Evolutionary conservation across 1,139 yeast genomes (phyloP), one percentile per base, ranked within the genome.

Genomic region (Nakaseomyces delphensis): DNA sequence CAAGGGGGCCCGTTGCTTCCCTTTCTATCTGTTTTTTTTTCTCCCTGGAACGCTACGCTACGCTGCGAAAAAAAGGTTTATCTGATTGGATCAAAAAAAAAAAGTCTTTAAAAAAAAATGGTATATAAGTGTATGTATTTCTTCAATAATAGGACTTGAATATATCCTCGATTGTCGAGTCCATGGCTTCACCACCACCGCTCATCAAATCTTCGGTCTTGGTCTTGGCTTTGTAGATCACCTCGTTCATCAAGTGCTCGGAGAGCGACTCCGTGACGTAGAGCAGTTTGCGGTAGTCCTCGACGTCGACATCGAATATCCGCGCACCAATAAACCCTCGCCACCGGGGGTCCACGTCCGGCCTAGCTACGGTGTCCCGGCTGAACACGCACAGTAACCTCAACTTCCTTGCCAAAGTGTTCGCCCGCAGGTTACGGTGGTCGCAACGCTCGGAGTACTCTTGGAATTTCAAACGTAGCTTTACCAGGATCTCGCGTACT

Each of bases 201-300:
- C 13, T 33, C 37, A 21, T 33, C 11, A 9, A 31, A 8, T 31
- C 35, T 6, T 16, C 14, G 9, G 35, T 9, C n/a, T 31, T 33
- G n/a, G 14, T 13, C 13, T 33, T 33, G 13, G 27, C 4, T 19
- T 33, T 21, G n/a, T 10, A 33, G 4, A 33, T 21, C 8, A 33
- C 37, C 9, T 20, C 25, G 11, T 33, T 33, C 37, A 33, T 33
- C 18, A 33, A 14, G 13, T 33, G 20, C 11, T 33, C 37, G 9
- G 37, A 33, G 16, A 33, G 27, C 6, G 25, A 20, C 11, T 33
- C 37, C 2, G 14, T 16, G 11, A 33, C 8, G 18, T 33, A 21
- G 11, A 20, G 18, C 1, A 33, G 18, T 15, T 33, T 33, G 6
- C 37, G 25, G 11, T 33, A 33, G 8, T 20, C 37, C 13, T 33